Evolutionary conservation across 129 eudicot species (phyloP).

Genomic region (sunflower (Helianthus annuus)): DNA sequence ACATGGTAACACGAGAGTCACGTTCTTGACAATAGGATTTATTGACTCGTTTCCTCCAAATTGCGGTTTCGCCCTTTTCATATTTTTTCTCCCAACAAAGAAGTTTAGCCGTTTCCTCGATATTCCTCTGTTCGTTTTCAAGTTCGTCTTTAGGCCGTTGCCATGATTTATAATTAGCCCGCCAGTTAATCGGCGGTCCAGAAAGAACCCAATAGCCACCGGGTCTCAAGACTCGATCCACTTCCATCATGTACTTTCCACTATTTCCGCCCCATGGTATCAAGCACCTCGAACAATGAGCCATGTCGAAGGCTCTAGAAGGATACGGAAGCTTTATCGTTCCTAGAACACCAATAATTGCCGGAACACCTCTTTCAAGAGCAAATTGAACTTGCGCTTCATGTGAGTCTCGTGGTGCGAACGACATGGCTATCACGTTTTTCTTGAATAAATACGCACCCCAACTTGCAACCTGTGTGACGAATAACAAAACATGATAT

Average conservation of each 20-base stretch:
- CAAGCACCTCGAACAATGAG: slow-evolving; percentile 61
- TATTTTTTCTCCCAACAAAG: slow-evolving; percentile 61
- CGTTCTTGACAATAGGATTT: slow-evolving; percentile 39
- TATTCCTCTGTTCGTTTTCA: slow-evolving; percentile 46
- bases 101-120: slow-evolving; percentile 48
- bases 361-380: slow-evolving; percentile 56
- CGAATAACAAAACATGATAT: no score
- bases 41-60: slow-evolving; percentile 50
- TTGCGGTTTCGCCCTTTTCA: slow-evolving; percentile 48
- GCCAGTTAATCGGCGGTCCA: slow-evolving; percentile 59
- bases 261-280: slow-evolving; percentile 64
- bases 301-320: slow-evolving; percentile 58
- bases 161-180: slow-evolving; percentile 48
- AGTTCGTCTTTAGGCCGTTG: slow-evolving; percentile 50
- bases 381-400: slow-evolving; percentile 64
- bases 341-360: slow-evolving; percentile 63
- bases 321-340: slow-evolving; percentile 63
- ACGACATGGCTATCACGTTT: slow-evolving; percentile 56
- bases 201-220: slow-evolving; percentile 63
- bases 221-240: slow-evolving; percentile 54
- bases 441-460: slow-evolving; percentile 51
- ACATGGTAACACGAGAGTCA: slow-evolving; percentile 40
- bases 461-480: slow-evolving; percentile 53
- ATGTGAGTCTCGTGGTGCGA: slow-evolving; percentile 60
- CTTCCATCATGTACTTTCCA: slow-evolving; percentile 60